Evolutionary conservation across 768 basidiomycete species (phyloP), one percentile per base, ranked within the genome.

Genomic region (Termitomyces heimii): DNA sequence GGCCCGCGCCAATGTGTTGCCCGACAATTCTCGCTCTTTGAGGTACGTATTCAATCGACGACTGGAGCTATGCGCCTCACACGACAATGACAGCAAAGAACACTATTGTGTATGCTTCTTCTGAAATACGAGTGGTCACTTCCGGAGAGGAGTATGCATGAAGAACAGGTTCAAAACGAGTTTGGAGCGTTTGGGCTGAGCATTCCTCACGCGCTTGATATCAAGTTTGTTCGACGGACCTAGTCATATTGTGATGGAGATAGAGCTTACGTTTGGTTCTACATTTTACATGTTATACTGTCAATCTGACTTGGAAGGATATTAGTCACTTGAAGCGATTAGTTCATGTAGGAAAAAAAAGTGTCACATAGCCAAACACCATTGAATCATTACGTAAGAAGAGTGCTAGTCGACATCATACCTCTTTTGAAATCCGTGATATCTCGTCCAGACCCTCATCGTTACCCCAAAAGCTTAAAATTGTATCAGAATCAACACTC

Each of bases 401-500:
- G 18, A 37, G 46, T 31, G 6, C 18, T 37, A 26, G 13, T 37
- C 4, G n/a, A 10, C 32, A 26, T 57, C 40, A 67, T 39, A 60
- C 79, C 59, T 87, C 84, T 70, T 91, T 91, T 56, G 78, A 77
- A 5, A 80, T 75, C 65, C 83, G 81, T 55, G 73, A 75, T 62
- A 91, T 88, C 72, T 92, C 89, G 50, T 86, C 83, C 51, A 84
- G 58, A 3, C 89, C 89, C 60, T 91, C 88, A 65, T 92, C 89
- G 51, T 78, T 77, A 34, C 76, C 75, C 89, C 89, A 91, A 65
- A 90, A 91, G 20, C 65, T 67, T 5, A 66, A 68, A 65, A 73
- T 70, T 32, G 67, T 68, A 39, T 47, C 55, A 48, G 57, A 39
- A 46, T 48, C 62, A 40, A 65, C 59, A 18, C 2, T 9, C n/a